A percentile compares a stretch with the other conserved stretches of the same genome.
phyloP scores from a whole-genome alignment of 192 early-diverging fungal genomes.

The Thoreauomyces humboldtii region DNA sequence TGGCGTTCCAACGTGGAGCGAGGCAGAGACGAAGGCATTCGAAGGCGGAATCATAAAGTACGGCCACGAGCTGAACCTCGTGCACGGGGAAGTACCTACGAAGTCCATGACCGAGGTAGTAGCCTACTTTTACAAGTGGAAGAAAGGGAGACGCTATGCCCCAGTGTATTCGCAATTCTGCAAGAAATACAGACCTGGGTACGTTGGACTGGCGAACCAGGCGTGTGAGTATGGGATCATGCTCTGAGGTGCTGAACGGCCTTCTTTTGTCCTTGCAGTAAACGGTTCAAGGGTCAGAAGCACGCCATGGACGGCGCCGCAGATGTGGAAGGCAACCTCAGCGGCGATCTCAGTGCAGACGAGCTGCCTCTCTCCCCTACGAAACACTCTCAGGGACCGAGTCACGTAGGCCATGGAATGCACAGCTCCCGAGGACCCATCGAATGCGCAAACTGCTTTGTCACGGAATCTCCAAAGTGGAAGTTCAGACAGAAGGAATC shows the following conservation, averaged over 20 bases:
- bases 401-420: too few species aligned
- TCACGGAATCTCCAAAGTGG: constrained; percentile 23
- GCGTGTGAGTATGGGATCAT: too few species aligned
- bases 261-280: neutral
- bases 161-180: constrained; percentile 34
- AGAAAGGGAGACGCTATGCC: constrained; percentile 34
- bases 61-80: constrained; percentile 27
- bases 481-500: constrained; percentile 24
- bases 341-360: constrained; percentile 21
- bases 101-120: constrained; percentile 31
- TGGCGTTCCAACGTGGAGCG: constrained; percentile 21
- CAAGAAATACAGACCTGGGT: constrained; percentile 37
- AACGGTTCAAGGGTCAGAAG: constrained; percentile 12
- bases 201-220: too few species aligned
- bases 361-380: constrained; percentile 20
- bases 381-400: too few species aligned
- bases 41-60: constrained; percentile 24
- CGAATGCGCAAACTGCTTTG: constrained; percentile 41
- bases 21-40: constrained; percentile 33
- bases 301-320: constrained; percentile 24
- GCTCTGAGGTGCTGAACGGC: too few species aligned
- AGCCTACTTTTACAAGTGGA: constrained; percentile 35
- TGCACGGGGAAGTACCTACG: constrained; percentile 26
- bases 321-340: constrained; percentile 21
- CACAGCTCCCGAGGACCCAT: neutral